Evolutionary conservation across 2,329 filamentous ascomycete genomes (phyloP), one percentile per base, ranked within the genome.

Genomic region (Hirsutella minnesotensis): DNA sequence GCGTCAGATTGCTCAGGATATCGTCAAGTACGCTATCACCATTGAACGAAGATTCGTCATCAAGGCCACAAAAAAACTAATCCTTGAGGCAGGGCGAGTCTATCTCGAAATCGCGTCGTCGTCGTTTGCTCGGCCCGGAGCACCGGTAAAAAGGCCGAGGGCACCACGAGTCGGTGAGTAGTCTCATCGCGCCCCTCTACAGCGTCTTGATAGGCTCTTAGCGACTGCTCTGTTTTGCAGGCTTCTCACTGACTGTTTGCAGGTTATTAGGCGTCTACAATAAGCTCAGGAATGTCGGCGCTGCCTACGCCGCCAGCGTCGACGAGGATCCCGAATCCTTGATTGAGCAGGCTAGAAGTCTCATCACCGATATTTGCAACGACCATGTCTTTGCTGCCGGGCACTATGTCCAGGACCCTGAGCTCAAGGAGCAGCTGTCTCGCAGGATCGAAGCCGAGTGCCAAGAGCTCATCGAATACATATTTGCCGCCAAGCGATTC

Each of bases 61-160:
- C 9, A 18, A 19, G 7, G 12, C 24, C 12, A 27, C 41, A 27
- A n/a, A n/a, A n/a, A n/a, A n/a, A 34, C 40, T 9, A 37, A 22
- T 39, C 31, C 24, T 1, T 24, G 8, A 10, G 7, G 18, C 43
- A 66, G 63, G 50, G 51, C 63, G 48, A 64, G 71, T 58, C 65
- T 94, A 43, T 68, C 69, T 43, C 68, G 77, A 44, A 81, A 87
- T 58, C 81, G 81, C 61, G 80, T 95, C 50, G 89, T 88, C 44
- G 83, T 98, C 44, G 90, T 98, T 45, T 98, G 92, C 67, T 98
- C 92, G 47, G 92, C 92, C 35, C 75, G 92, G 60, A 95, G 88
- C 66, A 92, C 86, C 46, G 89, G 87, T 49, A 94, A 90, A 60
- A 98, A 98, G 68, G 78, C 81, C 43, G 87, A 94, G 54, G 92